phyloP scores from a whole-genome alignment of 2,329 filamentous ascomycete species.

The Penicillium expansum region DNA sequence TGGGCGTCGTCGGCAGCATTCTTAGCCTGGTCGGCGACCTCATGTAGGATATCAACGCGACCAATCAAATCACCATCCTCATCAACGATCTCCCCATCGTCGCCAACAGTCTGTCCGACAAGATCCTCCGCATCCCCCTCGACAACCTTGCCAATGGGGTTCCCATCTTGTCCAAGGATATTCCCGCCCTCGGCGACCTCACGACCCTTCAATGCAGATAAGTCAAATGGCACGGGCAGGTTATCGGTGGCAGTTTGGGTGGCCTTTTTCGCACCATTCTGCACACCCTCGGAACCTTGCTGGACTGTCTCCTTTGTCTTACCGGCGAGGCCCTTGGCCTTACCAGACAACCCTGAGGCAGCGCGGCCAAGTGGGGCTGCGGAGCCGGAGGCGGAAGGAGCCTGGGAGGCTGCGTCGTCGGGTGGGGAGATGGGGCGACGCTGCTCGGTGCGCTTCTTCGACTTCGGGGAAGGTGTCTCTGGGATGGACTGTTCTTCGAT shows the following conservation, averaged over 20 bases:
- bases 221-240: slow-evolving; percentile 28
- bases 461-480: slow-evolving; percentile 24
- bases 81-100: slow-evolving; percentile 35
- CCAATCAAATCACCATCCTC: slow-evolving; percentile 39
- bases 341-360: slow-evolving; percentile 17
- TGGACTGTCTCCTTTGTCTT: slow-evolving; percentile 19
- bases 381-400: slow-evolving; percentile 25
- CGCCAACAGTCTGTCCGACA: slow-evolving; percentile 41
- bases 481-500: slow-evolving; percentile 19
- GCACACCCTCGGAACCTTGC: slow-evolving; percentile 9
- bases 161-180: slow-evolving; percentile 37
- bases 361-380: slow-evolving; percentile 16
- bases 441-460: slow-evolving; percentile 27
- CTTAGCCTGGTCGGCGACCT: slow-evolving; percentile 27
- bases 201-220: slow-evolving; percentile 41
- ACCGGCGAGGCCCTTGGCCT: slow-evolving; percentile 17
- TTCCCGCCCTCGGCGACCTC: slow-evolving; percentile 39
- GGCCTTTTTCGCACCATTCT: background rate
- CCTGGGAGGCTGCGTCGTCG: slow-evolving; percentile 27
- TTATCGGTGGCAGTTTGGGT: background rate
- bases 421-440: slow-evolving; percentile 23
- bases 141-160: slow-evolving; percentile 38
- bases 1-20: slow-evolving; percentile 16
- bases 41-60: slow-evolving; percentile 32
- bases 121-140: slow-evolving; percentile 44